phyloP scores from a whole-genome alignment of 495 filamentous ascomycete species.

The Podospora anserina region DNA sequence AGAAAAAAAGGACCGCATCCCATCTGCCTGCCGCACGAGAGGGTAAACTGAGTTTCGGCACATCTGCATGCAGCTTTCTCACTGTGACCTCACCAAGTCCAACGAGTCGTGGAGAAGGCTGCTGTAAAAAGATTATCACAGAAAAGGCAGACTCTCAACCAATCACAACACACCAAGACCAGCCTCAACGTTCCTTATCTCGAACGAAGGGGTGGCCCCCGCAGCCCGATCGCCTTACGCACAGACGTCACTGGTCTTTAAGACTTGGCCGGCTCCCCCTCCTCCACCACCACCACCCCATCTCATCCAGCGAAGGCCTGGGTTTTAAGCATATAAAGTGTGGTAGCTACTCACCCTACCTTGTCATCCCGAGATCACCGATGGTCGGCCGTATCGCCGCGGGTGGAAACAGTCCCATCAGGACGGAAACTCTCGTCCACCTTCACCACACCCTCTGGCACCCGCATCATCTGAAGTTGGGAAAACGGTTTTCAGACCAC shows the following conservation, averaged over 20 bases:
- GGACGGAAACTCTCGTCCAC: neutral
- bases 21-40: slow-evolving; percentile 7
- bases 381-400: neutral
- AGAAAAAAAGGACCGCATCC: slow-evolving; percentile 6
- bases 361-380: neutral
- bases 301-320: neutral
- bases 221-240: slow-evolving; percentile 16
- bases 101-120: slow-evolving; percentile 24
- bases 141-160: slow-evolving; percentile 33
- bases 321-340: neutral
- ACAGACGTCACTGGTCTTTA: slow-evolving; percentile 15
- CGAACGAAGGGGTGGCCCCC: slow-evolving; percentile 19
- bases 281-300: neutral
- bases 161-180: slow-evolving; percentile 31
- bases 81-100: slow-evolving; percentile 7
- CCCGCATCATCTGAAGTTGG: neutral
- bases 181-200: slow-evolving; percentile 37
- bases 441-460: neutral
- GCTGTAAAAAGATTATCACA: slow-evolving; percentile 47
- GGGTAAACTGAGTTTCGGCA: slow-evolving; percentile 12
- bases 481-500: neutral
- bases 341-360: too few species aligned
- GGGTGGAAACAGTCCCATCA: neutral
- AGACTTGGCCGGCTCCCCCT: neutral
- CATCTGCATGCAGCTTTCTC: slow-evolving; percentile 13